Percentiles rank a stretch among this genome's conserved stretches.
Conservation (phyloP, 2,329 filamentous ascomycete species). For the Colletotrichum phormii region DNA sequence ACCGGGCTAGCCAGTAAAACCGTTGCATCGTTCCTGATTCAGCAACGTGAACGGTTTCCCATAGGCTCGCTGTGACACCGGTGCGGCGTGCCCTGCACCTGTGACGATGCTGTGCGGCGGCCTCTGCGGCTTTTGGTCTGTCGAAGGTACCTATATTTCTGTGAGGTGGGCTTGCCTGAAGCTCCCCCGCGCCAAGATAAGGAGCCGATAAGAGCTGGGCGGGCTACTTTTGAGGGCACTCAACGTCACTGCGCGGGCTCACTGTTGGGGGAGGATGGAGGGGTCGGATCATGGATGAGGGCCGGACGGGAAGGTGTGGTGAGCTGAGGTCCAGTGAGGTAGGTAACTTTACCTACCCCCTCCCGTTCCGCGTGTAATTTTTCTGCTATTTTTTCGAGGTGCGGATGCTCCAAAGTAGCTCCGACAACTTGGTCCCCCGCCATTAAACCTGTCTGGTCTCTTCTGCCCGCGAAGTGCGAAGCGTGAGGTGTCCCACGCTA, state of each 20-base stretch:
- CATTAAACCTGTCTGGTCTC: conserved; percentile 17
- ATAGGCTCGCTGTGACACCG: conserved; percentile 14
- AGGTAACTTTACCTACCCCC: not conserved
- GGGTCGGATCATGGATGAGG: not conserved
- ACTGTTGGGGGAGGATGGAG: conserved; percentile 27
- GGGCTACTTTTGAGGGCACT: not conserved
- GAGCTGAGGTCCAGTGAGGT: not conserved
- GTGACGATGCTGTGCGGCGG: conserved; percentile 20
- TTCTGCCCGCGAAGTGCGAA: not conserved
- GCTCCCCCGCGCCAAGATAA: conserved; percentile 37
- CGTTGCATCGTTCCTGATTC: conserved; percentile 15
- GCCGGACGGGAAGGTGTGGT: not conserved
- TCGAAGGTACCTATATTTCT: not conserved
- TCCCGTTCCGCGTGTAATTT: not conserved
- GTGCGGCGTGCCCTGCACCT: conserved; percentile 2
- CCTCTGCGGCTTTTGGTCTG: conserved; percentile 2
- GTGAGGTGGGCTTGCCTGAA: conserved; percentile 22
- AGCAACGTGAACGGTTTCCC: conserved; percentile 25
- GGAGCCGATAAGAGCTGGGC: conserved; percentile 30
- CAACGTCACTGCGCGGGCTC: conserved; percentile 1
- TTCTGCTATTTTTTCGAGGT: conserved; percentile 15
- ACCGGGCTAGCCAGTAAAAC: conserved; percentile 24
- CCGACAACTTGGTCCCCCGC: conserved; percentile 16
- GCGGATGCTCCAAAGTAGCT: conserved; percentile 4
- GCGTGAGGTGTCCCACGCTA: conserved; percentile 10